Percentiles rank a stretch among this genome's conserved stretches.
Evolutionary conservation across 305 asterid genomes (phyloP).

Genomic region (Rubia tinctorum): DNA sequence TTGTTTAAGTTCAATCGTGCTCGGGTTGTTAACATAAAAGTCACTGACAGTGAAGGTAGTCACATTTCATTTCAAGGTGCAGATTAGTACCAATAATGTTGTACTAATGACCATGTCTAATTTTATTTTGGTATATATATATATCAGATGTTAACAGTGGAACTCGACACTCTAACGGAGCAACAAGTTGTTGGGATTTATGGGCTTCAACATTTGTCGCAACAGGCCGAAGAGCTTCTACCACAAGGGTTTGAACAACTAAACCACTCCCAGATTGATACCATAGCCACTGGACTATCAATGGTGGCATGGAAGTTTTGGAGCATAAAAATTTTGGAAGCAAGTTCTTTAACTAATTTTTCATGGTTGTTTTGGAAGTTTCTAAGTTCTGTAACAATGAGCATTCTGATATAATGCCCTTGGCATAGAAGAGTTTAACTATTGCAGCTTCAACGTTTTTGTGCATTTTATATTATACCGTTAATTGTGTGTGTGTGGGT

Average conservation of each 20-base stretch:
- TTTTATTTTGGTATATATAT: neutral
- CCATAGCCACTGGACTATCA: conserved; percentile 52
- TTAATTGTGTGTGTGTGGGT: no score
- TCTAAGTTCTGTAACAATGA: no score
- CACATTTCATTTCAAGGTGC: no score
- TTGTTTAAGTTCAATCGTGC: conserved; percentile 81
- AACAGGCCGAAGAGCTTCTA: conserved; percentile 93
- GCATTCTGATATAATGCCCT: no score
- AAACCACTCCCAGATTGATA: conserved; percentile 73
- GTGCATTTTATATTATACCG: no score
- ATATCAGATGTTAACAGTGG: conserved; percentile 62
- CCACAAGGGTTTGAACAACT: conserved; percentile 85
- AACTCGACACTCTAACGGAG: conserved; percentile 86
- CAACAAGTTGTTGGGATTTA: conserved; percentile 86
- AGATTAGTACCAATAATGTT: no score
- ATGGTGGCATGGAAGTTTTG: conserved; percentile 44
- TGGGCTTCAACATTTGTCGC: conserved; percentile 84
- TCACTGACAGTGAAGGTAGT: conserved; percentile 2
- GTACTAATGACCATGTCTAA: no score
- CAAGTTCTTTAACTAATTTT: no score
- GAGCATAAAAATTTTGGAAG: no score
- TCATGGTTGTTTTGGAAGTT: no score
- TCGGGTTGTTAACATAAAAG: conserved; percentile 69
- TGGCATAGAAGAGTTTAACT: no score
- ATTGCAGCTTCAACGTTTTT: no score